Evolutionary conservation across 306 rosid genomes (phyloP), one percentile per base, ranked within the genome.

Genomic region (Cicer chorassanicum): DNA sequence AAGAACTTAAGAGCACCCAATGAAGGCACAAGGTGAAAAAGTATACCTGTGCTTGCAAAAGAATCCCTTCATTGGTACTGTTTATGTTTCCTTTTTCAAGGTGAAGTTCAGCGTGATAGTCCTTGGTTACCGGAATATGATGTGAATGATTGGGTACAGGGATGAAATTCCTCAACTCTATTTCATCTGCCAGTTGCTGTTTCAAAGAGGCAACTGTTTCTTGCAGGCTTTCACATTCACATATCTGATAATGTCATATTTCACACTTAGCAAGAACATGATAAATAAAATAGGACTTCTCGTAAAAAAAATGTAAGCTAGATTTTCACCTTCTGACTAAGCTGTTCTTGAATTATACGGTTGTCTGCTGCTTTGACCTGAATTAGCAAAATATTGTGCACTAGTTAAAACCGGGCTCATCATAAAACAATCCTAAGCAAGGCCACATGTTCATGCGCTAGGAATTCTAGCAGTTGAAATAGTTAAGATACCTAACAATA

Each of bases 301-400:
- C 39, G 59, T 7, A 34, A 15, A 69, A 69, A 77, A 72, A 51
- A 43, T 51, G 36, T 11, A 19, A 65, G 74, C 65, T 39, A 66
- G 67, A 63, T 68, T 53, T 34, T 29, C 79, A 92, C 99, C 97
- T 90, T 95, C 77, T 90, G 91, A 78, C 73, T 84, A 77, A 95
- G 96, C 82, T 95, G 98, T 77, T 95, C 99, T 80, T 92, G 97
- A 83, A 95, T 89, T 74, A 95, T 78, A 57, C 93, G 97, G 67
- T 95, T 95, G 82, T 95, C 99, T 63, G 99, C 99, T 75, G 76
- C 78, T 89, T 89, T 95, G 74, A 95, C 98, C 99, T 95, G 85
- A 68, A 71, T 63, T 78, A 75, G 73, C 75, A 76, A 12, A 84
- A 85, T 34, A 68, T 73, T 3, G 68, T 18, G 68, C 73, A 66